phyloP scores from a whole-genome alignment of 202 grass and related monocot genomes.

The Thinopyrum obtusiflorum region DNA sequence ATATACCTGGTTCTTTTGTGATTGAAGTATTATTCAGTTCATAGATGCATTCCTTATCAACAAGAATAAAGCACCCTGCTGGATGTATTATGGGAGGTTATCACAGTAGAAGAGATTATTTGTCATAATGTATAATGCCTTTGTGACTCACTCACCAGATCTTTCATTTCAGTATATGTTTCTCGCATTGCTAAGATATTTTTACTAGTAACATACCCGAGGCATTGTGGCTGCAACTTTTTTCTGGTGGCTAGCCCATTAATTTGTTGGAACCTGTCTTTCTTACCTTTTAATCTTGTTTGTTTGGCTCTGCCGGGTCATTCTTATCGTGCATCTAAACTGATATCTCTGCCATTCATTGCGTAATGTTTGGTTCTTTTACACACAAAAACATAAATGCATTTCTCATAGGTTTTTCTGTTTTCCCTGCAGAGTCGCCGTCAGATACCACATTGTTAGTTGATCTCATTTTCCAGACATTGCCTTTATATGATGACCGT shows the following conservation, averaged over 20 bases:
- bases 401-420: constrained; percentile 18
- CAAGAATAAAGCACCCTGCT: constrained; percentile 1
- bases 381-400: constrained; percentile 6
- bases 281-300: neutral
- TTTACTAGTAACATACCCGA: neutral
- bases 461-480: constrained; percentile 81
- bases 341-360: constrained; percentile 7
- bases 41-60: neutral
- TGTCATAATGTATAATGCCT: neutral
- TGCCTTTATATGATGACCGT: constrained; percentile 87
- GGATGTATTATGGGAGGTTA: neutral
- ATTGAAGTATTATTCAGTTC: neutral
- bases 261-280: neutral
- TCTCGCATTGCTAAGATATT: neutral
- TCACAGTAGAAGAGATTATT: neutral
- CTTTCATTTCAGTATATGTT: neutral
- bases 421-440: constrained; percentile 41
- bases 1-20: constrained; percentile 9
- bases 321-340: neutral
- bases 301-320: neutral
- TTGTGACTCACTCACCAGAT: neutral
- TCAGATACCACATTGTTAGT: constrained; percentile 61
- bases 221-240: constrained; percentile 6
- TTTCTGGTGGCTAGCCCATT: neutral
- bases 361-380: neutral